A percentile compares a stretch with the other conserved stretches of the same genome.
Evolutionary conservation across 495 filamentous ascomycete species (phyloP).

Genomic region (Penicillium macrosclerotiorum): DNA sequence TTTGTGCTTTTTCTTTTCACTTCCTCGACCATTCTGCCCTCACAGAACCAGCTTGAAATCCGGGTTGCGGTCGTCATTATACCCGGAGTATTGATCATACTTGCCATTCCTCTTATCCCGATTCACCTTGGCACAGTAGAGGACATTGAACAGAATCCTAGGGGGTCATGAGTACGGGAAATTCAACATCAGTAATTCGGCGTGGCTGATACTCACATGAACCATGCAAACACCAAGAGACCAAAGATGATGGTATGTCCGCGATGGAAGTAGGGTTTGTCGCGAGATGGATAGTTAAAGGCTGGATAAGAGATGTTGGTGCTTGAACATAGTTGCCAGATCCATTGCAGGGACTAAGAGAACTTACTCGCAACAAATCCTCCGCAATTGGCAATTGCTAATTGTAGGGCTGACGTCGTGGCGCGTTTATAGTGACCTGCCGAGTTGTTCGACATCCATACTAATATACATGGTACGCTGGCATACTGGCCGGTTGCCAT

Average conservation of each 20-base stretch:
- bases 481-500: conserved; percentile 51
- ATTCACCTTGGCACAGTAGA: conserved; percentile 66
- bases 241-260: conserved; percentile 61
- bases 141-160: conserved; percentile 61
- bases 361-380: conserved; percentile 57
- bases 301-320: conserved; percentile 40
- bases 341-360: too few species aligned
- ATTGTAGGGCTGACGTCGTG: conserved; percentile 53
- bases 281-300: conserved; percentile 56
- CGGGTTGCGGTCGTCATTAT: conserved; percentile 65
- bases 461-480: conserved; percentile 48
- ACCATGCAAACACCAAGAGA: conserved; percentile 58
- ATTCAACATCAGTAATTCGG: too few species aligned
- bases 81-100: conserved; percentile 56
- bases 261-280: conserved; percentile 46
- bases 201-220: conserved; percentile 59
- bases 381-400: conserved; percentile 55
- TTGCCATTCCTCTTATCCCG: conserved; percentile 61
- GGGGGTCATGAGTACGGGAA: background rate
- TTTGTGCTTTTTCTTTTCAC: too few species aligned
- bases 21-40: too few species aligned
- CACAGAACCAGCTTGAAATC: conserved; percentile 61
- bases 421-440: conserved; percentile 62
- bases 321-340: too few species aligned
- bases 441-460: conserved; percentile 59